Percentiles rank a stretch among this genome's conserved stretches.
These are phyloP conservation scores for Anthracocystis setariae DNA, from an alignment of 1,284 basidiomycete genomes.

Conservation along the genomic window DNA sequence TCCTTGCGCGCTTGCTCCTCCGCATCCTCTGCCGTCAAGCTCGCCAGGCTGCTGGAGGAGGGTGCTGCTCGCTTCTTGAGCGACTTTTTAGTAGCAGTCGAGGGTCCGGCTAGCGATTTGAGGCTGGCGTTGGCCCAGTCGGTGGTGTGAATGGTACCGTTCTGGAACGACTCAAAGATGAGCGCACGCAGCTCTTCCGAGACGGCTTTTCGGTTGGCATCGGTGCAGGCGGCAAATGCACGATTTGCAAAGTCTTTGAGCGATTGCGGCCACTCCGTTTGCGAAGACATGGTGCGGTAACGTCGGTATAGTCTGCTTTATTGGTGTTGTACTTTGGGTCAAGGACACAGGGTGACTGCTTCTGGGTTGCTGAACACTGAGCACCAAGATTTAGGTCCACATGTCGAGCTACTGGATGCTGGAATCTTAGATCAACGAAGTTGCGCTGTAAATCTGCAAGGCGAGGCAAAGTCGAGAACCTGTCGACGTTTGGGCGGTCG, in stretches of 20 bases:
- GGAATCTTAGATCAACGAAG: no score
- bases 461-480: no score
- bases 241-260: constrained; percentile 63
- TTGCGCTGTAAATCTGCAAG: no score
- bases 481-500: no score
- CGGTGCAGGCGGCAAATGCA: constrained; percentile 65
- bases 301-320: neutral
- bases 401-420: no score
- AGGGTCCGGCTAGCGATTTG: constrained; percentile 74
- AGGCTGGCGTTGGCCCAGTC: constrained; percentile 86
- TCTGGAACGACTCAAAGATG: constrained; percentile 69
- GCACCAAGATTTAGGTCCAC: no score
- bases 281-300: constrained; percentile 29
- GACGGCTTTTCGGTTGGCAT: constrained; percentile 68
- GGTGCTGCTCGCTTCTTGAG: constrained; percentile 42
- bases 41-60: neutral
- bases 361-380: no score
- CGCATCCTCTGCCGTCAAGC: constrained; percentile 10
- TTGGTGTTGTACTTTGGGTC: neutral
- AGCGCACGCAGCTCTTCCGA: constrained; percentile 69
- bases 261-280: constrained; percentile 57
- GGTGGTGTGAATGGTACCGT: constrained; percentile 83
- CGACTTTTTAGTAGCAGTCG: constrained; percentile 18
- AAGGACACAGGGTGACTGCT: no score
- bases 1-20: constrained; percentile 60